Base-by-base conservation (phyloP, 345 rosid genomes). In the Physaria fendleri region DNA sequence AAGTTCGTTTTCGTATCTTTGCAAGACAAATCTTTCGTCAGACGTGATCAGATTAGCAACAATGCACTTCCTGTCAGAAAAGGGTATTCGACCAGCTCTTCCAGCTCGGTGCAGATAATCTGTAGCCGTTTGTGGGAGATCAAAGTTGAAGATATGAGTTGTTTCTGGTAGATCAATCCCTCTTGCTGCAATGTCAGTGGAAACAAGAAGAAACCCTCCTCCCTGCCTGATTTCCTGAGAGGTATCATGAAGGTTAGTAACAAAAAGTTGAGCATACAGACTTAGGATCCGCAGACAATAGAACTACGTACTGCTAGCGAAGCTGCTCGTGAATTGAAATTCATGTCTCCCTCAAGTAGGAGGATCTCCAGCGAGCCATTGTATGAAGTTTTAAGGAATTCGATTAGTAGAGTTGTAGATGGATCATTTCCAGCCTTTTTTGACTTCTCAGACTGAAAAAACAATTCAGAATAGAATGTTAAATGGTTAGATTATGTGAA, bases 61-160 rank as follows among this genome's bases (percentile, higher is more conserved):
- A 52, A 39, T 44, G 61, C 96, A 85, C 65, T 77, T 79, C 74
- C 77, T 55, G 33, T 81, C 87, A 4, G 98, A 92, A 79, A 92
- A 92, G 8, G 95, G 96, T 48, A 76, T 88, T 69, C 98, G 84
- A 53, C 96, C 90, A 64, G 98, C 77, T 75, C 96, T 77, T 74
- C 98, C 98, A 37, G 98, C 95, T 33, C 90, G 78, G 71, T 92
- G 95, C 51, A 92, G 81, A 79, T 92, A 88, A 62, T 86, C 90
- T 24, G 82, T 75, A 34, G 82, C 93, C 49, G 82, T 75, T 77
- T 79, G 81, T 13, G 98, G 98, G 44, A 84, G 80, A 76, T 85
- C 88, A 62, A 84, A 92, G 77, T 92, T 92, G 83, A 81, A 92
- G 42, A 92, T 81, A 38, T 88, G 96, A 69, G 93, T 84, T 35